Evolutionary conservation across 1,139 yeast species (phyloP).

Genomic region (Saccharomycopsis hybrid): DNA sequence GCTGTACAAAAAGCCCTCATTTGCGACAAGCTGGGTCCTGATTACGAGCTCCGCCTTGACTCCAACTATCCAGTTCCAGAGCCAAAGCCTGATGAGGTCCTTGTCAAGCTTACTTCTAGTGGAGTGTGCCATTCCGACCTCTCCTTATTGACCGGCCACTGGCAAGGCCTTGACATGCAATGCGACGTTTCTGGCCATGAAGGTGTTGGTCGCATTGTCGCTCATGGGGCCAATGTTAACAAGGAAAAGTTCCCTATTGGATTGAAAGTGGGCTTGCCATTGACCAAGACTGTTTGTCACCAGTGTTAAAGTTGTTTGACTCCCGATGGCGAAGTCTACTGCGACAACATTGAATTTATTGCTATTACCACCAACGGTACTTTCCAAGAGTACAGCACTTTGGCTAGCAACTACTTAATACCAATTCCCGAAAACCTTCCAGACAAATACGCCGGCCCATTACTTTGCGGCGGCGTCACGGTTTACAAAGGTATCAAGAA

Average conservation of each 20-base stretch:
- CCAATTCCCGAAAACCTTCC: slow-evolving; percentile 42
- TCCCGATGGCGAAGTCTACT: slow-evolving; percentile 36
- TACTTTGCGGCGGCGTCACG: slow-evolving; percentile 48
- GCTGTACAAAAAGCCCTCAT: slow-evolving; percentile 26
- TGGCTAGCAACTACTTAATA: slow-evolving; percentile 26
- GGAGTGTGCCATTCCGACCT: slow-evolving; percentile 36
- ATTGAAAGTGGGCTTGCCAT: slow-evolving; percentile 43
- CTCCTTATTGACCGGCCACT: slow-evolving; percentile 24
- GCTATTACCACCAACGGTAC: slow-evolving; percentile 19
- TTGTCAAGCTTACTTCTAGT: slow-evolving; percentile 27
- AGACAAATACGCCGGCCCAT: slow-evolving; percentile 40
- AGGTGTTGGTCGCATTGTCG: slow-evolving; percentile 39
- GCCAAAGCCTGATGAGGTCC: slow-evolving; percentile 25
- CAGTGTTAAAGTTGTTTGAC: slow-evolving; percentile 38
- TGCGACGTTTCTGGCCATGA: slow-evolving; percentile 42
- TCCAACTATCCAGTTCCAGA: slow-evolving; percentile 28
- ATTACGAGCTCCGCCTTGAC: slow-evolving; percentile 21
- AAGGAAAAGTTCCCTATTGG: slow-evolving; percentile 33
- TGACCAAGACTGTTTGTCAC: slow-evolving; percentile 40
- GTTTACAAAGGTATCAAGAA: slow-evolving; percentile 45
- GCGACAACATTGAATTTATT: slow-evolving; percentile 35
- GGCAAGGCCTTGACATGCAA: slow-evolving; percentile 22
- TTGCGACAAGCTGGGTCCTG: slow-evolving; percentile 21
- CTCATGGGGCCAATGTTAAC: slow-evolving; percentile 33
- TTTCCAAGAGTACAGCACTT: slow-evolving; percentile 10